phyloP scores from a whole-genome alignment of 768 basidiomycete species.

The Hypholoma sublateritium region DNA sequence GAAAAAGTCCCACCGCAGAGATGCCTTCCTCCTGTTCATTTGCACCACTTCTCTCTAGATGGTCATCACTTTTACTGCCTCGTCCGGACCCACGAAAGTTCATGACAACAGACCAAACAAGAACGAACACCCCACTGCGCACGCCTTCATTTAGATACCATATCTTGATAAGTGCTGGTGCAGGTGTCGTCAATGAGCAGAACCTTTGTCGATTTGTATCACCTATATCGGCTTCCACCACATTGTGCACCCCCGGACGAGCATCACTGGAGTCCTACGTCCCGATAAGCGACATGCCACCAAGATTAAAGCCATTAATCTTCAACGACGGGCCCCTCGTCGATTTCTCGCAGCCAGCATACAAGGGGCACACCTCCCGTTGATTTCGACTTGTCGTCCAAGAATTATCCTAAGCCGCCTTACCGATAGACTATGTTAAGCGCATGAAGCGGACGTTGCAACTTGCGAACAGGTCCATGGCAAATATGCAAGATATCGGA shows the following conservation, averaged over 20 bases:
- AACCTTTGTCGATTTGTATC: too few relatives aligned
- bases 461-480: too few relatives aligned
- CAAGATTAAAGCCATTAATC: not conserved
- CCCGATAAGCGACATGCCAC: not conserved
- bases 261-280: not conserved
- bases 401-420: too few relatives aligned
- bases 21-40: not conserved
- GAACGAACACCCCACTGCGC: not conserved
- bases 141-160: not conserved
- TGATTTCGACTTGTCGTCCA: too few relatives aligned
- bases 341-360: not conserved
- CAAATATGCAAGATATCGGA: too few relatives aligned
- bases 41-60: not conserved
- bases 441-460: too few relatives aligned
- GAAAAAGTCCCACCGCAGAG: too few relatives aligned
- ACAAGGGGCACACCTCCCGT: not conserved
- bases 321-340: not conserved
- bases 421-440: too few relatives aligned
- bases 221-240: too few relatives aligned
- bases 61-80: not conserved
- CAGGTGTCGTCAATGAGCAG: too few relatives aligned
- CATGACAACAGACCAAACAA: not conserved
- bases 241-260: too few relatives aligned
- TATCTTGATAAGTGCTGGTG: not conserved
- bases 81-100: not conserved